Percentiles rank a stretch among this genome's conserved stretches.
Evolutionary conservation across 2,329 filamentous ascomycete species (phyloP).

Genomic region (Scedosporium apiospermum): DNA sequence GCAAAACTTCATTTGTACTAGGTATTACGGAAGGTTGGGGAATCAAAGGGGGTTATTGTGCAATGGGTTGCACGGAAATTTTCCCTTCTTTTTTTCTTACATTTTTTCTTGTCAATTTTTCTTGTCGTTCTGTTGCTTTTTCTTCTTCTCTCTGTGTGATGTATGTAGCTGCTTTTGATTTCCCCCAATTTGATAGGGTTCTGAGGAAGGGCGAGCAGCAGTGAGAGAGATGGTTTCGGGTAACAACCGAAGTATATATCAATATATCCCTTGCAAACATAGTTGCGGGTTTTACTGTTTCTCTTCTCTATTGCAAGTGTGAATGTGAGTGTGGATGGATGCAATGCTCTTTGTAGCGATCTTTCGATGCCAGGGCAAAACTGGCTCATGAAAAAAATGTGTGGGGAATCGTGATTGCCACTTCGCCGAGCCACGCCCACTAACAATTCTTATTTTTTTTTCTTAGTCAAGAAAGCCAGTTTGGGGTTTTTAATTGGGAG

Average conservation of each 20-base stretch:
- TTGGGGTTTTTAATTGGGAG: background rate
- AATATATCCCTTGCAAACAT: background rate
- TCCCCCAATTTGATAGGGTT: background rate
- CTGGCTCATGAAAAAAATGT: background rate
- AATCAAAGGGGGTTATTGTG: background rate
- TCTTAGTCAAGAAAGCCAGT: background rate
- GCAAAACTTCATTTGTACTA: background rate
- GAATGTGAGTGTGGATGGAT: too few relatives aligned
- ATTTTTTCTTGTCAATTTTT: background rate
- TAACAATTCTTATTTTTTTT: background rate
- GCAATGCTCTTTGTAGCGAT: too few relatives aligned
- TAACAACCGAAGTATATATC: background rate
- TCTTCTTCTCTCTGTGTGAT: constrained; percentile 6
- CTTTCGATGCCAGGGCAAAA: too few relatives aligned
- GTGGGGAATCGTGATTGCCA: background rate
- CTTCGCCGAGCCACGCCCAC: too few relatives aligned
- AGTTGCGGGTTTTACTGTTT: background rate
- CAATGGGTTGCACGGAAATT: background rate
- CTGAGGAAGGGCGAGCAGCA: background rate
- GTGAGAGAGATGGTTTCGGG: background rate
- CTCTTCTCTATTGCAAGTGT: too few relatives aligned
- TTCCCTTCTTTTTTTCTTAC: background rate
- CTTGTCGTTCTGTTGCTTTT: background rate
- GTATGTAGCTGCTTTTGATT: background rate
- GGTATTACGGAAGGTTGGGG: background rate